Evolutionary conservation across 768 basidiomycete genomes (phyloP), one percentile per base, ranked within the genome.

Genomic region (Boletus bicolor): DNA sequence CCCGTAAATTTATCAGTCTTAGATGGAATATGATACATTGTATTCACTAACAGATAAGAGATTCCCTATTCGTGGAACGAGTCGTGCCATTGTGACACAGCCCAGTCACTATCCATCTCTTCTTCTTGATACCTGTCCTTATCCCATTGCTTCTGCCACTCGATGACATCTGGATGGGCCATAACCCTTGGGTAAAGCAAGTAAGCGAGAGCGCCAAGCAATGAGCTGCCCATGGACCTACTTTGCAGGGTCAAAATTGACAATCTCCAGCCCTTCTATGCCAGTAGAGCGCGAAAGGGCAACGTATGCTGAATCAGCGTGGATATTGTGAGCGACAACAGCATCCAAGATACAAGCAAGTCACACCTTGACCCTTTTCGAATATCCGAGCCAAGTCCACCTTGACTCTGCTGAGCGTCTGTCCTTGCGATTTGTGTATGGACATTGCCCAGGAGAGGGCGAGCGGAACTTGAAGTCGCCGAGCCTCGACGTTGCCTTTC

Each of bases 391-490:
- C 83, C 43, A 99, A 78, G 64, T 98, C 94, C 42, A 98, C 94
- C 64, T 90, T 96, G 62, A 98, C 95, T 41, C 93, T 83, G 6
- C 90, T 87, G 30, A 99, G 79, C 0, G 97, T 98, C 72, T 98
- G 97, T 8, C 97, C 97, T 72, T 99, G 97, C 7, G 90, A 89
- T 72, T 99, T 99, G 72, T 99, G 97, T 61, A 98, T 98, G 37
- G 89, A 91, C 92, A 98, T 96, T 0, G 96, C 95, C 94, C 95
- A 98, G 0, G 95, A 82, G 43, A 96, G 78, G 49, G 93, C 92
- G 17, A 98, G 73, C 0, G 92, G 92, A 0, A 96, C 66, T 84
- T 94, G 66, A 26, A 72, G 30, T 45, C 74, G 65, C 42, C 65
- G 68, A 28, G 72, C 74, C 53, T 77, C 76, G 28, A 64, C 5